Evolutionary conservation across 2,329 filamentous ascomycete species (phyloP), one percentile per base, ranked within the genome.

Genomic region (Acrodontium crateriforme): DNA sequence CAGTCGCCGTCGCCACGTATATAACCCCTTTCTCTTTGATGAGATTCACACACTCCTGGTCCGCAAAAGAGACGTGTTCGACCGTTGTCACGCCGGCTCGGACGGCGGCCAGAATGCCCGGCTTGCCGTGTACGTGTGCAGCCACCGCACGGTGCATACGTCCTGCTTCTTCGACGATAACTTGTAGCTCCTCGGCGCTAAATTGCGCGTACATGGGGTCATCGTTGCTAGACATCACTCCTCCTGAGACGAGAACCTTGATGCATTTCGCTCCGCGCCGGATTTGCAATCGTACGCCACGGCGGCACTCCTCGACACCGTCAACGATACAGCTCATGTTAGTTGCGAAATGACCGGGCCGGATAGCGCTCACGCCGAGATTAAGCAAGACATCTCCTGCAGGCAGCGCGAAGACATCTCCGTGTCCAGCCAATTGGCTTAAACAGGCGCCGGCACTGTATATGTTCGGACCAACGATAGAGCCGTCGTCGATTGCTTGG

Each of bases 401-500:
- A n/a, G n/a, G n/a, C n/a, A n/a, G n/a, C n/a, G n/a, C n/a, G n/a
- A n/a, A n/a, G 3, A 54, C 34, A 35, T 66, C 63, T 5, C 59
- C 61, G 40, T 68, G 64, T 0, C 65, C 65, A 5, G 56, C 63
- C 0, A 60, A 66, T 41, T 59, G 59, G 24, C 55, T 59, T 28
- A 70, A 50, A 8, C 51, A 39, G 0, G 53, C 52, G n/a, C 60
- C 51, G 3, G 60, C 52, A 0, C 55, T 57, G 46, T 67, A 69
- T n/a, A 69, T 55, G 27, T 60, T 62, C 1, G 62, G 63, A 0
- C 63, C 63, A 8, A 58, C 38, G 17, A 68, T 50, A 17, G 46
- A 47, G 2, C 61, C 63, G 20, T 62, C 57, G 3, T 58, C 44
- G 24, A 69, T 54, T 2, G 55, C 55, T 3, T 47, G 46, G 3